Conservation (phyloP, 495 filamentous ascomycete species). For the Xylaria curta region DNA sequence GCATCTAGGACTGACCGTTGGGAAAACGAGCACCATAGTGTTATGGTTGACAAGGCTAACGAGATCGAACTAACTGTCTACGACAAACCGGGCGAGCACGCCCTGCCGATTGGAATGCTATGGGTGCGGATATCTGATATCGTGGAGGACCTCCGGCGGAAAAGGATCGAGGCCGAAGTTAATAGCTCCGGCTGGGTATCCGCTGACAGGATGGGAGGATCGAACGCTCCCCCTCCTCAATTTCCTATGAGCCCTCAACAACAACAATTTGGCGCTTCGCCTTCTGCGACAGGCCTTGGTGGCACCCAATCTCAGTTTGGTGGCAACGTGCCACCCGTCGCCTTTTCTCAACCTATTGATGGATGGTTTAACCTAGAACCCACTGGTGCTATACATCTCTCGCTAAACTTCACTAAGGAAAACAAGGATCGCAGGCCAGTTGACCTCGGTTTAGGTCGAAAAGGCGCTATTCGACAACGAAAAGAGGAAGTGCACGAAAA, state of each 20-base stretch:
- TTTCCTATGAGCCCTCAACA: conserved; percentile 59
- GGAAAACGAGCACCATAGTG: conserved; percentile 86
- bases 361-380: conserved; percentile 98
- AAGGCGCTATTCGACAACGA: conserved; percentile 93
- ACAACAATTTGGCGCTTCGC: conserved; percentile 50
- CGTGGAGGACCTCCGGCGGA: conserved; percentile 94
- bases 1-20: conserved; percentile 86
- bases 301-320: conserved; percentile 32
- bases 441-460: conserved; percentile 88
- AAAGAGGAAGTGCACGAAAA: conserved; percentile 98
- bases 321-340: conserved; percentile 46
- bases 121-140: conserved; percentile 98
- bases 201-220: conserved; percentile 84
- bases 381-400: conserved; percentile 77
- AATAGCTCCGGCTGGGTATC: conserved; percentile 94
- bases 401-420: conserved; percentile 82
- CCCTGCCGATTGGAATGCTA: conserved; percentile 90
- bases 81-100: conserved; percentile 88
- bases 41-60: conserved; percentile 97
- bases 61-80: conserved; percentile 98
- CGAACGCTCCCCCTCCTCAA: conserved; percentile 50
- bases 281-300: conserved; percentile 32
- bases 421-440: conserved; percentile 65
- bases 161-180: conserved; percentile 95
- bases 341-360: conserved; percentile 75